Percentiles rank a stretch among this genome's conserved stretches.
phyloP scores from a whole-genome alignment of 2,329 filamentous ascomycete species.

The Botrytis galanthina region DNA sequence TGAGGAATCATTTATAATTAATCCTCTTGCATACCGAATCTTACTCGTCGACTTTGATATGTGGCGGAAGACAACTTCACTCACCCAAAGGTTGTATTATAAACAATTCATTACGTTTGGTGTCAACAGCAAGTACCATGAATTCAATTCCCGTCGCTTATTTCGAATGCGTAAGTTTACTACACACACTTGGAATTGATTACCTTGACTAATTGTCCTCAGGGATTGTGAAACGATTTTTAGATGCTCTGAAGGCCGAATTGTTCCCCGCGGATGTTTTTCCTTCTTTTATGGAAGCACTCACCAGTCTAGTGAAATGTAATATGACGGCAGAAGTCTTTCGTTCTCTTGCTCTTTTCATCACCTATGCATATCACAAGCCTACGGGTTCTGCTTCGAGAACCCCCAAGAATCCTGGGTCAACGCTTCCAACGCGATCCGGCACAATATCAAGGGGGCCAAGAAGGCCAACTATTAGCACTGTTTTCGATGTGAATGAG shows the following conservation, averaged over 20 bases:
- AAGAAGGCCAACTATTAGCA: constrained; percentile 35
- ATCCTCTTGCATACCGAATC: constrained; percentile 89
- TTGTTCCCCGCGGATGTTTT: constrained; percentile 69
- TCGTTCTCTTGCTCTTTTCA: constrained; percentile 82
- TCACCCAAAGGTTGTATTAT: constrained; percentile 87
- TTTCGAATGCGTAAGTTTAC: constrained; percentile 77
- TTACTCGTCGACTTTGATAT: constrained; percentile 90
- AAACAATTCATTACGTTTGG: constrained; percentile 87
- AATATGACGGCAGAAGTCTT: constrained; percentile 83
- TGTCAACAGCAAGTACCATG: constrained; percentile 83
- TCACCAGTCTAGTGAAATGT: constrained; percentile 75
- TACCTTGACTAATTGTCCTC: constrained; percentile 24
- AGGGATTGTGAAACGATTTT: constrained; percentile 86
- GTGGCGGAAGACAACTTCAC: constrained; percentile 76
- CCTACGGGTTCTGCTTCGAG: constrained; percentile 49
- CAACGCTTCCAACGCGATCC: constrained; percentile 43
- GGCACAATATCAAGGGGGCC: constrained; percentile 35
- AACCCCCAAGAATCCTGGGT: constrained; percentile 50
- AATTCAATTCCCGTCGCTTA: constrained; percentile 86
- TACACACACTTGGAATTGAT: neutral
- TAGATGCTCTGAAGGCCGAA: constrained; percentile 89
- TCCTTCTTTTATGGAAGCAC: constrained; percentile 72
- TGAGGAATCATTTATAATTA: constrained; percentile 88
- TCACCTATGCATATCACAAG: constrained; percentile 84
- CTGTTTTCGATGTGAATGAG: constrained; percentile 36